Conservation (phyloP, 2,329 filamentous ascomycete genomes). For the Botrytis pseudocinerea region DNA sequence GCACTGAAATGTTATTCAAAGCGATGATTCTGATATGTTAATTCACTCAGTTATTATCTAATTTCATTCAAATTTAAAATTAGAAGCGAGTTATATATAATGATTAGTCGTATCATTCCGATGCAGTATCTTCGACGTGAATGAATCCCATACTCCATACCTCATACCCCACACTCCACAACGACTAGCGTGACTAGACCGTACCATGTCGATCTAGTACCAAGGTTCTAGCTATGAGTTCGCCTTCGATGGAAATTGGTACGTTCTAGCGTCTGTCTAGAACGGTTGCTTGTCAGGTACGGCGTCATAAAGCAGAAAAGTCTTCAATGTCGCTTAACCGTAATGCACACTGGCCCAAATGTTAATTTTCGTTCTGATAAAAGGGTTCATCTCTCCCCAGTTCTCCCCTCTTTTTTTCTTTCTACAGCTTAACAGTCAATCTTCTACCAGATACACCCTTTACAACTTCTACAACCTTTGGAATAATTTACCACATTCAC, state of each 20-base stretch:
- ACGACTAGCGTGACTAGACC: not conserved
- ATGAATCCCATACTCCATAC: too few species aligned
- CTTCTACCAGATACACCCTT: not conserved
- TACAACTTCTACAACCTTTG: not conserved
- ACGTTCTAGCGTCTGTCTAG: not conserved
- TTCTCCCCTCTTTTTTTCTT: not conserved
- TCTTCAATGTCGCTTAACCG: not conserved
- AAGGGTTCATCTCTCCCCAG: not conserved
- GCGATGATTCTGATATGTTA: not conserved
- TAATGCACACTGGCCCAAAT: not conserved
- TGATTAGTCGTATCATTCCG: not conserved
- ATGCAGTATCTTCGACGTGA: not conserved
- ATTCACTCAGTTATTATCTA: not conserved
- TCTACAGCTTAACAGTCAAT: not conserved
- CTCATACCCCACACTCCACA: not conserved
- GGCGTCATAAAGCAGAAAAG: not conserved
- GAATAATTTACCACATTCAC: not conserved
- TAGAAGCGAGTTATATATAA: not conserved
- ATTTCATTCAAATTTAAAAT: not conserved
- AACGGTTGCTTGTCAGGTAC: not conserved
- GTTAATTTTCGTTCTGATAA: not conserved
- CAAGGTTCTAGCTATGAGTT: not conserved
- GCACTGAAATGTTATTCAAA: accelerated
- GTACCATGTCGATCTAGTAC: not conserved
- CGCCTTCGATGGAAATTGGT: not conserved